These are phyloP conservation scores for Xylariaceae sp. DNA, from an alignment of 2,329 filamentous ascomycete species.

Conservation along the genomic window DNA sequence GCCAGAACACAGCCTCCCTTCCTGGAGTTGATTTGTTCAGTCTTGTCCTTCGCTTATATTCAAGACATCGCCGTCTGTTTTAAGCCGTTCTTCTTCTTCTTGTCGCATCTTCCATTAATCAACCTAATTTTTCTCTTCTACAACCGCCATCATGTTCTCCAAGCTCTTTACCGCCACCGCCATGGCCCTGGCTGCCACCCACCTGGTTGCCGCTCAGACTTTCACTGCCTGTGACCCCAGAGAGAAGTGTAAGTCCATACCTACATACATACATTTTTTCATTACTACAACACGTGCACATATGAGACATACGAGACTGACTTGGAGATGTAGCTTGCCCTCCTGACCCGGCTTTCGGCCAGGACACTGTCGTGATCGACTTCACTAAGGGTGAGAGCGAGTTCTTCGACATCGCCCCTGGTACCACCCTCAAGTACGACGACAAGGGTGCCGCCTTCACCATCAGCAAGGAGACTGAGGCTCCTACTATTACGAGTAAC, in stretches of 20 bases:
- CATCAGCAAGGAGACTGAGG: slow-evolving; percentile 62
- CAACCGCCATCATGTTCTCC: slow-evolving; percentile 36
- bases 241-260: slow-evolving; percentile 40
- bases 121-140: background rate
- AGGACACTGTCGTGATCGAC: slow-evolving; percentile 54
- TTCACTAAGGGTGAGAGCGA: slow-evolving; percentile 68
- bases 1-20: slow-evolving; percentile 7
- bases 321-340: slow-evolving; percentile 52
- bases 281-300: background rate
- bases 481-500: slow-evolving; percentile 66
- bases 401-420: slow-evolving; percentile 42
- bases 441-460: slow-evolving; percentile 50
- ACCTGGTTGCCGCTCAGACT: slow-evolving; percentile 51
- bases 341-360: slow-evolving; percentile 70
- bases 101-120: background rate
- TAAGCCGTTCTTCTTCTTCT: slow-evolving; percentile 6
- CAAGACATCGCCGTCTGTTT: slow-evolving; percentile 3
- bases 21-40: background rate
- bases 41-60: slow-evolving; percentile 19
- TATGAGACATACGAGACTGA: slow-evolving; percentile 19
- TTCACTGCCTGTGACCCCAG: slow-evolving; percentile 51
- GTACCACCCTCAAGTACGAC: slow-evolving; percentile 46
- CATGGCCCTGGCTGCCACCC: slow-evolving; percentile 45
- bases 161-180: slow-evolving; percentile 43
- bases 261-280: no score